Conservation (phyloP, 179 eudicot species). For the Patellifolia procumbens region DNA sequence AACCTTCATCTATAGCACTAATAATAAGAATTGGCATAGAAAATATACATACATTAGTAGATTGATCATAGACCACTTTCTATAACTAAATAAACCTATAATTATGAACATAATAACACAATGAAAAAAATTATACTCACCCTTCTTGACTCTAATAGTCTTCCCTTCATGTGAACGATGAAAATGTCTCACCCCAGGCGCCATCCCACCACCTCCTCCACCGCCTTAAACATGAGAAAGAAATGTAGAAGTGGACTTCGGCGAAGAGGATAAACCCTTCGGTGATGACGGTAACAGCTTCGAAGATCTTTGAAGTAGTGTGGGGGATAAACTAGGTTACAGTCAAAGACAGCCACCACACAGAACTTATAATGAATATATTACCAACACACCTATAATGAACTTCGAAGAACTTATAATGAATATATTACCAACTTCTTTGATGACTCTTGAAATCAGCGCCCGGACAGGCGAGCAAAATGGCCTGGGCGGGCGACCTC, state of each 20-base stretch:
- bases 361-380: too few species aligned
- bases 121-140: constrained; percentile 32
- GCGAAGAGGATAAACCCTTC: constrained; percentile 36
- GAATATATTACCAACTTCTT: too few species aligned
- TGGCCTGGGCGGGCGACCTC: too few species aligned
- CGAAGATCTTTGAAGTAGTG: too few species aligned
- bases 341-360: too few species aligned
- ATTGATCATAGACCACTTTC: not conserved
- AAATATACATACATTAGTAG: not conserved
- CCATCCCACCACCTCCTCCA: constrained; percentile 41
- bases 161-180: constrained; percentile 86
- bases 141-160: constrained; percentile 69
- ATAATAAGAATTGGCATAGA: not conserved
- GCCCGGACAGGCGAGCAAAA: too few species aligned
- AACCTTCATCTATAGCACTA: too few species aligned
- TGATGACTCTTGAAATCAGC: too few species aligned
- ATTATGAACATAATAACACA: not conserved
- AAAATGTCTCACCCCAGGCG: constrained; percentile 54
- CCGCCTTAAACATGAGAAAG: constrained; percentile 52
- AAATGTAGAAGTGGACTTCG: constrained; percentile 42
- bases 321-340: too few species aligned
- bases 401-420: too few species aligned
- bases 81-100: too few species aligned
- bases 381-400: too few species aligned
- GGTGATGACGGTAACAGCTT: constrained; percentile 45